Evolutionary conservation across 257 asterid species (phyloP).

Genomic region (Lavandula angustifolia): DNA sequence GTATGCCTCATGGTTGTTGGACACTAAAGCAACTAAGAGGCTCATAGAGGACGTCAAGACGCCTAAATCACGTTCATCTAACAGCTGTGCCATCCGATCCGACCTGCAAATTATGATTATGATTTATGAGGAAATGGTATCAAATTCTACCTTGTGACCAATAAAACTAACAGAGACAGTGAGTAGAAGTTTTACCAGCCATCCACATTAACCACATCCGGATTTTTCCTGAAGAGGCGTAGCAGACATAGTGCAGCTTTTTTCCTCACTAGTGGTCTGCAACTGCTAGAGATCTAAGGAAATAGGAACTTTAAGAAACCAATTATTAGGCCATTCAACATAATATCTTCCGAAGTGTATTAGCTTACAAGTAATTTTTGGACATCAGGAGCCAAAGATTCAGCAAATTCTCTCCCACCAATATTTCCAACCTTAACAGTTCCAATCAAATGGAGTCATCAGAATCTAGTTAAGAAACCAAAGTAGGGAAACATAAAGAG

Average conservation of each 20-base stretch:
- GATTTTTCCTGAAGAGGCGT: conserved; percentile 92
- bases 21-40: conserved; percentile 92
- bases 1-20: conserved; percentile 91
- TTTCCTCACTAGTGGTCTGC: conserved; percentile 98
- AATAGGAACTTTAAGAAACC: conserved; percentile 37
- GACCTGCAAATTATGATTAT: conserved; percentile 64
- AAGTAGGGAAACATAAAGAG: conserved; percentile 12
- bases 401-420: conserved; percentile 99
- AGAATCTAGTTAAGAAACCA: conserved; percentile 22
- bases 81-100: conserved; percentile 91
- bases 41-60: conserved; percentile 98
- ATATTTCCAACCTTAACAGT: conserved; percentile 90
- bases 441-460: conserved; percentile 28
- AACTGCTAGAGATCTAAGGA: conserved; percentile 89
- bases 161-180: conserved; percentile 26
- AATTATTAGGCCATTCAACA: conserved; percentile 26
- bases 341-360: conserved; percentile 32
- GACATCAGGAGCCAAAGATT: conserved; percentile 99
- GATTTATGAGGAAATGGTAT: conserved; percentile 17
- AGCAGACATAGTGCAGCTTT: conserved; percentile 97
- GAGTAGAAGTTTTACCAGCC: conserved; percentile 66
- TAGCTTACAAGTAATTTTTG: conserved; percentile 93
- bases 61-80: conserved; percentile 99
- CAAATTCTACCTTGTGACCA: conserved; percentile 1
- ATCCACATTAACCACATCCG: conserved; percentile 96